Evolutionary conservation across 176 grass and related monocot species (phyloP), one percentile per base, ranked within the genome.

Genomic region (Aegilops bicornis): DNA sequence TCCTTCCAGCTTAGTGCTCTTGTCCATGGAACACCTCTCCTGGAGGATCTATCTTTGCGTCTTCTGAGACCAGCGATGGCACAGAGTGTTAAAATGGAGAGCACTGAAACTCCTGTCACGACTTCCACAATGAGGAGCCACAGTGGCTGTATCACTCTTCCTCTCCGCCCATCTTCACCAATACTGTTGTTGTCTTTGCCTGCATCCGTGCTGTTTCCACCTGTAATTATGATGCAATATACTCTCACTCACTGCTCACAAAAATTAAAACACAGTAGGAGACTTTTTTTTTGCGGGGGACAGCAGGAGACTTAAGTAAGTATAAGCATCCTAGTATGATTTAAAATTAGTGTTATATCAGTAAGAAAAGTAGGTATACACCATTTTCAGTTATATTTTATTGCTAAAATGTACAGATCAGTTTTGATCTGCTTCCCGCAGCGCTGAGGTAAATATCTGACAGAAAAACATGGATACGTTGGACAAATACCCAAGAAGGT

Each of bases 71-170:
- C 81, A 77, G 78, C 77, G 61, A 83, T 77, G 33, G 75, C 60
- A 71, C 89, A 92, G 10, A 85, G 83, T 59, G 93, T 85, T 61
- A 96, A 79, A 24, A 90, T 77, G 78, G 78, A 78, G 56, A 93
- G 64, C 32, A 92, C 27, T 25, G 89, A 69, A 76, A 88, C 73
- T 85, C 85, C 94, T 22, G 77, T 85, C 9, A 87, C 16, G 64
- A 99, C 90, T 86, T 96, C 97, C 62, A 93, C 35, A 54, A 94
- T 86, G 82, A 99, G 87, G 87, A 99, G 94, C 97, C 97, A 96
- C 45, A 94, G 33, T 37, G 92, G 97, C 69, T 99, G 48, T 76
- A 64, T 60, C 67, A 67, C 36, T 24, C 68, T 78, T 47, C 43
- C 43, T 73, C 86, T 94, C 25, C 82, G 72, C 71, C 52, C 79